Evolutionary conservation across 1,139 yeast species (phyloP), one percentile per base, ranked within the genome.

Genomic region (Zygoascus hellenicus): DNA sequence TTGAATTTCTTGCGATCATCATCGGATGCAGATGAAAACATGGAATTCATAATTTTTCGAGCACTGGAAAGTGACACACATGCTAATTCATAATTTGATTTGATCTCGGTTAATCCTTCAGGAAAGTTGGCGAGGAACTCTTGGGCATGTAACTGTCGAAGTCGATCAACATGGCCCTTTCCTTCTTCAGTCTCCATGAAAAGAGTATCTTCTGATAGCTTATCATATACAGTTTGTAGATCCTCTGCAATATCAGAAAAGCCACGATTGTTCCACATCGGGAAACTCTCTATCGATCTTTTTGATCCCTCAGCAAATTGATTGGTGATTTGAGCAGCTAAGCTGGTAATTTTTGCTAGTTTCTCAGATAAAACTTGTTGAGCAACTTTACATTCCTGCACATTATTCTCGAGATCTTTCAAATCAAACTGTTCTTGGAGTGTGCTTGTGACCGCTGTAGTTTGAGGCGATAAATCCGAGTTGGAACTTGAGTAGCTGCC

Each of bases 181-280:
- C 37, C 42, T 16, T 29, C 37, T 3, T 33, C 37, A 16, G 51
- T 32, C 5, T 58, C 61, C 31, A 64, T 56, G 36, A 57, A 57
- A 28, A 58, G 60, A 22, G 62, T 51, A 48, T 63, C 67, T 17
- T 54, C 54, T 29, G 56, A 51, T 22, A 64, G 51, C 39, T 62
- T 60, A 30, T 45, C 38, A 5, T 56, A 58, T 22, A 64, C 50
- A 1, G 65, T 61, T 37, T 54, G 53, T 13, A 64, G 42, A 41
- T 64, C 68, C 15, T 46, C 46, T 3, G 37, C 11, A 22, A 42
- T 41, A 17, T 46, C 45, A 5, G 16, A 16, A 13, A 40, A 14
- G 55, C 43, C 14, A 56, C 62, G 19, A 31, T 31, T 19, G 26
- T 31, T 16, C 38, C 42, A 35, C 2, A 17, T 10, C 14, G 33